These are phyloP conservation scores for Thraustochytrium striatum DNA, from an alignment of 352 stramenopile species.

Conservation along the genomic window DNA sequence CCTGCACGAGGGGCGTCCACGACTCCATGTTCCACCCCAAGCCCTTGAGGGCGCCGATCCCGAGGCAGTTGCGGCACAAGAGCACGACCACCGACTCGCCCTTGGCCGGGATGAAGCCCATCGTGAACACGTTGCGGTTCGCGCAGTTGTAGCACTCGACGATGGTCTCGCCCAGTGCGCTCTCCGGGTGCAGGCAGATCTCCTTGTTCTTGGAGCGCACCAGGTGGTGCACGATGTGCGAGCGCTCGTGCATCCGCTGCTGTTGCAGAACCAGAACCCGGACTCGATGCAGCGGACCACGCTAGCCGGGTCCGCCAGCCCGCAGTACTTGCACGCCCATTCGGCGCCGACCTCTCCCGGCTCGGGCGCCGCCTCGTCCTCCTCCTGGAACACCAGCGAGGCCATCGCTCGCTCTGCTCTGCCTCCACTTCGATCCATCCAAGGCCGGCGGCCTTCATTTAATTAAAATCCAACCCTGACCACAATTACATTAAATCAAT, in stretches of 20 bases:
- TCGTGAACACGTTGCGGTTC: conserved; percentile 93
- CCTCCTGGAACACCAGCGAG: too few relatives aligned
- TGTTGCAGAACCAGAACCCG: conserved; percentile 98
- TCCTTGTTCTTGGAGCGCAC: conserved; percentile 66
- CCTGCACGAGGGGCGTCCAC: conserved; percentile 96
- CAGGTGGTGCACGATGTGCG: conserved; percentile 97
- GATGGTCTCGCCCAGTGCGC: conserved; percentile 90
- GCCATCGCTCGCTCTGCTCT: too few relatives aligned
- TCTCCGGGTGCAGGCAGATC: conserved; percentile 86
- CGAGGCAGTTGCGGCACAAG: conserved; percentile 93
- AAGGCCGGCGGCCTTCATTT: too few relatives aligned
- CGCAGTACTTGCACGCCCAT: conserved; percentile 93
- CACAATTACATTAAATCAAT: too few relatives aligned
- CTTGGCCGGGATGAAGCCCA: conserved; percentile 97
- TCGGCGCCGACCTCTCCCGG: conserved; percentile 60
- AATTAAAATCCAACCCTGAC: too few relatives aligned
- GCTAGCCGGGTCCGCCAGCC: conserved; percentile 88
- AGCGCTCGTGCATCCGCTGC: conserved; percentile 80
- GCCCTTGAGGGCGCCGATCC: conserved; percentile 93
- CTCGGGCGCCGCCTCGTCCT: too few relatives aligned
- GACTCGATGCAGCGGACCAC: conserved; percentile 92
- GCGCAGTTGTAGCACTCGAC: conserved; percentile 99
- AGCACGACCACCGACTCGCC: conserved; percentile 92
- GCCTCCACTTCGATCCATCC: too few relatives aligned
- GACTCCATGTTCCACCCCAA: conserved; percentile 98